Percentiles rank a stretch among this genome's conserved stretches.
These are phyloP conservation scores for Teratosphaeria nubilosa DNA, from an alignment of 2,329 filamentous ascomycete genomes.

Conservation along the genomic window DNA sequence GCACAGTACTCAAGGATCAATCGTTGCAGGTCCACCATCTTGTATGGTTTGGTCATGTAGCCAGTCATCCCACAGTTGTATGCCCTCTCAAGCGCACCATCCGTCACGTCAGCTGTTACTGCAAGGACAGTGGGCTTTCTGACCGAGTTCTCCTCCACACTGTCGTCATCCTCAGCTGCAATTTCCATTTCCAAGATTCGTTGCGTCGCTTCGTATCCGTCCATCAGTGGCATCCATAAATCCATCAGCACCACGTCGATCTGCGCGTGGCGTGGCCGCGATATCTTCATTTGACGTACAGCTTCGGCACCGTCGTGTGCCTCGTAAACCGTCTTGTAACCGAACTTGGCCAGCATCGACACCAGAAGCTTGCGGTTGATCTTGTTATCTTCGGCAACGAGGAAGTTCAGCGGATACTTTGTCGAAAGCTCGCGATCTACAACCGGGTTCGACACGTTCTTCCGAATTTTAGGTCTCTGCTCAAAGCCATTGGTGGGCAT, in stretches of 20 bases:
- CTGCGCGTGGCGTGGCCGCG: conserved; percentile 18
- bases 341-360: conserved; percentile 56
- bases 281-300: conserved; percentile 45
- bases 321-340: conserved; percentile 53
- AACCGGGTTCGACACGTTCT: conserved; percentile 18
- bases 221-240: conserved; percentile 66
- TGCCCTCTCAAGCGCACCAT: conserved; percentile 50
- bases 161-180: background rate
- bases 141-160: background rate
- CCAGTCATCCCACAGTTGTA: conserved; percentile 56
- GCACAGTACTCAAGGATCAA: conserved; percentile 43
- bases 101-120: conserved; percentile 58
- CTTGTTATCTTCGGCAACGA: conserved; percentile 63
- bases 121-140: conserved; percentile 43
- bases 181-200: conserved; percentile 46
- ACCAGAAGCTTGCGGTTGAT: conserved; percentile 60
- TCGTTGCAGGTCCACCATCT: conserved; percentile 51
- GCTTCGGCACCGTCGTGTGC: conserved; percentile 61
- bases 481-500: background rate
- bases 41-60: conserved; percentile 60
- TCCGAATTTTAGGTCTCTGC: conserved; percentile 10
- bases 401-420: conserved; percentile 54
- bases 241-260: conserved; percentile 64
- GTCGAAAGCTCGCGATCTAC: conserved; percentile 49
- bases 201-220: conserved; percentile 59